Conservation (phyloP, 2,329 filamentous ascomycete species). For the Ceratocystis harringtonii region DNA sequence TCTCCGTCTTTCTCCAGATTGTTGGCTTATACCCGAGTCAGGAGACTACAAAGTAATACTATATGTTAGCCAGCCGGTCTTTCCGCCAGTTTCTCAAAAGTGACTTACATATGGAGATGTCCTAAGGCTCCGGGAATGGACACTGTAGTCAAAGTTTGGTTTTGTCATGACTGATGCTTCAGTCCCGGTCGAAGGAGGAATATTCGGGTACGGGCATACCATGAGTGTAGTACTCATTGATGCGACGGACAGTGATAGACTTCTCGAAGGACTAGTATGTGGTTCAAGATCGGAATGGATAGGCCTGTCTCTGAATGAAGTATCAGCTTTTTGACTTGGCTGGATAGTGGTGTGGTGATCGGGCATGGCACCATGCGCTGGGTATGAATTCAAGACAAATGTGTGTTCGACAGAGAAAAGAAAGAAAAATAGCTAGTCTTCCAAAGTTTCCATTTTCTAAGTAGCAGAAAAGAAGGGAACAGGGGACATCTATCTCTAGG, state of each 20-base stretch:
- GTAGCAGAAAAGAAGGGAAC: not conserved
- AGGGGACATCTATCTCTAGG: not conserved
- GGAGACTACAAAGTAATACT: constrained; percentile 25
- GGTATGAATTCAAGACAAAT: not conserved
- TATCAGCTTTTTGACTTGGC: not conserved
- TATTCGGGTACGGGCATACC: not conserved
- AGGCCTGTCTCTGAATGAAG: not conserved
- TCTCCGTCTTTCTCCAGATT: constrained; percentile 42
- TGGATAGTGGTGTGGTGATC: not conserved
- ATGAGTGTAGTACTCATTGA: constrained; percentile 2
- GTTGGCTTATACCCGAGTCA: constrained; percentile 21
- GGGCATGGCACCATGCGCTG: not conserved
- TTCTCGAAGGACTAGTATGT: not conserved
- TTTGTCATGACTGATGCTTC: not conserved
- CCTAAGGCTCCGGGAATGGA: not conserved
- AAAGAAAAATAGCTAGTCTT: not conserved
- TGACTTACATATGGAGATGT: constrained; percentile 21
- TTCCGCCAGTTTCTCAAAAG: constrained; percentile 18
- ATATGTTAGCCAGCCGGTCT: constrained; percentile 20
- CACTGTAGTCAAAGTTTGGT: not conserved
- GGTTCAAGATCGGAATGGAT: no score
- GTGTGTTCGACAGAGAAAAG: not conserved
- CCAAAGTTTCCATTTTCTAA: not conserved
- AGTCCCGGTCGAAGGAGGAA: not conserved
- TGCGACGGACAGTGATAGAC: not conserved